Evolutionary conservation across 2,329 filamentous ascomycete genomes (phyloP).

Genomic region (Fusarium verticillioides): DNA sequence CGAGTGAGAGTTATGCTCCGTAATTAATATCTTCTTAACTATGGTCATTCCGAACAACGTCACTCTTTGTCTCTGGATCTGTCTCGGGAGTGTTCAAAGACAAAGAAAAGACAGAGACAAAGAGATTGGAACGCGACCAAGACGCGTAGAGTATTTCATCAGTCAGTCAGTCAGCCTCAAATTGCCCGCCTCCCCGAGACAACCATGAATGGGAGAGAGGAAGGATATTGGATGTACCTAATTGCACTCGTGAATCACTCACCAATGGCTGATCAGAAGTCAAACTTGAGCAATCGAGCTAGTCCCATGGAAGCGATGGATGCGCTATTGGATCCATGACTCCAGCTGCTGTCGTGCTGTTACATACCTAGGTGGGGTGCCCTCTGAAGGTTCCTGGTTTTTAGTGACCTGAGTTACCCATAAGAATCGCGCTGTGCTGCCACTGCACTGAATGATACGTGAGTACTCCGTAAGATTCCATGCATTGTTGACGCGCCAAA

Average conservation of each 20-base stretch:
- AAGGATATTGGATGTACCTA: background rate
- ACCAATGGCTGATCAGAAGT: conserved; percentile 21
- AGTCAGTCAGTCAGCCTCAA: conserved; percentile 8
- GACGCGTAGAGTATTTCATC: background rate
- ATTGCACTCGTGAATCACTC: conserved; percentile 1
- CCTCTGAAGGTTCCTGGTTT: background rate
- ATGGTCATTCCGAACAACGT: background rate
- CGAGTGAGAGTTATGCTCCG: background rate
- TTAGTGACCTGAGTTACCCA: background rate
- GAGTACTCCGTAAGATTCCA: background rate
- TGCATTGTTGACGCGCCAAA: conserved; percentile 5
- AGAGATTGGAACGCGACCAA: conserved; percentile 6
- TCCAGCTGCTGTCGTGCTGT: background rate
- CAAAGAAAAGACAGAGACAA: background rate
- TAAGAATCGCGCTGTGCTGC: background rate
- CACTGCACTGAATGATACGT: background rate
- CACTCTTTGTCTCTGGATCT: background rate
- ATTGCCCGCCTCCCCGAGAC: conserved; percentile 3
- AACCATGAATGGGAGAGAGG: background rate
- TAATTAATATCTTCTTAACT: background rate
- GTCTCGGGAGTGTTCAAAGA: background rate
- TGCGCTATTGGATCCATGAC: background rate
- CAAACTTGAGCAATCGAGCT: conserved; percentile 2
- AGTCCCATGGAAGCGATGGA: background rate
- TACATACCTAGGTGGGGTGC: background rate